A percentile compares a stretch with the other conserved stretches of the same genome.
Evolutionary conservation across 805 yeast genomes (phyloP).

Genomic region (Kodamaea hsintzibuensis): DNA sequence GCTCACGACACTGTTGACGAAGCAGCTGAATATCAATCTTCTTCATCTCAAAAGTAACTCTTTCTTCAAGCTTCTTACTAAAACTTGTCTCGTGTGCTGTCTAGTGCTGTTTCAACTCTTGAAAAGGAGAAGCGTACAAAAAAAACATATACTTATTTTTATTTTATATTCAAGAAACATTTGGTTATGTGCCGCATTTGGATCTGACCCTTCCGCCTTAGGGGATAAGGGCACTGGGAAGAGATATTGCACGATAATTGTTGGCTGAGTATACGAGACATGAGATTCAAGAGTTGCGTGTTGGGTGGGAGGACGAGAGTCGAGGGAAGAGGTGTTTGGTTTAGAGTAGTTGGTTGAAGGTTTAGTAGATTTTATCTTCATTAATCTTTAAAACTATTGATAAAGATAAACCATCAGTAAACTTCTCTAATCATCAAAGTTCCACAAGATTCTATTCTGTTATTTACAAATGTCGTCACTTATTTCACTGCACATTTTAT

Average conservation of each 20-base stretch:
- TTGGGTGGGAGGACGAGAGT: not conserved
- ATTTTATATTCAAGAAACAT: not conserved
- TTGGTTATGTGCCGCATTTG: not conserved
- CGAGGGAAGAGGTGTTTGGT: not conserved
- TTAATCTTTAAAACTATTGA: too few species aligned
- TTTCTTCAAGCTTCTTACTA: not conserved
- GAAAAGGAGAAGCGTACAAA: not conserved
- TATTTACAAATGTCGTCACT: too few species aligned
- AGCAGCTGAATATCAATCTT: slow-evolving; percentile 10
- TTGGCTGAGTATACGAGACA: not conserved
- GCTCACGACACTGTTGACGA: slow-evolving; percentile 16
- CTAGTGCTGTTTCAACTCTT: too few species aligned
- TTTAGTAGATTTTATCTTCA: too few species aligned
- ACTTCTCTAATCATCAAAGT: too few species aligned
- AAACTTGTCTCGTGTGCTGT: not conserved
- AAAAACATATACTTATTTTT: too few species aligned
- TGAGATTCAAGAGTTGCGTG: not conserved
- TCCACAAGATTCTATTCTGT: not conserved
- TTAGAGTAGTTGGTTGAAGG: too few species aligned
- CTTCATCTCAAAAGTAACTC: not conserved
- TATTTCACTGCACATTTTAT: too few species aligned
- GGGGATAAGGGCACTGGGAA: not conserved
- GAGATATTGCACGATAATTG: not conserved
- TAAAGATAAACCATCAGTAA: too few species aligned
- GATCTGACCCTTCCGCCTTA: not conserved